A percentile compares a stretch with the other conserved stretches of the same genome.
These are phyloP conservation scores for Cadophora sp. DNA, from an alignment of 2,329 filamentous ascomycete species.

Conservation along the genomic window DNA sequence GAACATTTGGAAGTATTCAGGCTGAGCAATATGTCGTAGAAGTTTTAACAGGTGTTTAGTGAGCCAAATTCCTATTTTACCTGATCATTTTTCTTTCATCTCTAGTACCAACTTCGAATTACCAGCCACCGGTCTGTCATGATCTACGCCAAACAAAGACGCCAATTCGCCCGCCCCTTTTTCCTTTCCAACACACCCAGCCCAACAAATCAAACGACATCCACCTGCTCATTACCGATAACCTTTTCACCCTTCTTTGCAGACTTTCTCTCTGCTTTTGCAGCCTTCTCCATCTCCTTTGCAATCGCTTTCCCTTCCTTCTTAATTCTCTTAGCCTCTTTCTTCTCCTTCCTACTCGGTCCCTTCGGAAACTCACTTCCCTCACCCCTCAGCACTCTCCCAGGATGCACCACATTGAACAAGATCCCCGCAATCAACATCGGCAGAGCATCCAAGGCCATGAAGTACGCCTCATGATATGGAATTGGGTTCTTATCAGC, in stretches of 20 bases:
- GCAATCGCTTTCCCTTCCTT: constrained; percentile 38
- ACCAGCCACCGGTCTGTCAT: neutral
- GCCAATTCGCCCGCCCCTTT: neutral
- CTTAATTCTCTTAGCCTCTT: constrained; percentile 44
- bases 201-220: neutral
- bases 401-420: constrained; percentile 56
- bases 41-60: neutral
- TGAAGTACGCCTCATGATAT: constrained; percentile 58
- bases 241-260: neutral
- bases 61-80: neutral
- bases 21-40: no score
- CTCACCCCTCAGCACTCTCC: constrained; percentile 52
- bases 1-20: neutral
- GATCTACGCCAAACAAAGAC: neutral
- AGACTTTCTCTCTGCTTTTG: constrained; percentile 23
- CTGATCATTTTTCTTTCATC: neutral
- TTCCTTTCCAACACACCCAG: neutral
- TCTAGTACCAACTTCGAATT: neutral
- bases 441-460: constrained; percentile 58
- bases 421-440: constrained; percentile 57
- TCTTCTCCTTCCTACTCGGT: constrained; percentile 52
- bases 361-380: constrained; percentile 53
- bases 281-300: constrained; percentile 24
- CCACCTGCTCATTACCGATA: neutral
- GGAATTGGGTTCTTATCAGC: constrained; percentile 55